Conservation (phyloP, 1,284 basidiomycete genomes). For the Ceratobasidium sp. region DNA sequence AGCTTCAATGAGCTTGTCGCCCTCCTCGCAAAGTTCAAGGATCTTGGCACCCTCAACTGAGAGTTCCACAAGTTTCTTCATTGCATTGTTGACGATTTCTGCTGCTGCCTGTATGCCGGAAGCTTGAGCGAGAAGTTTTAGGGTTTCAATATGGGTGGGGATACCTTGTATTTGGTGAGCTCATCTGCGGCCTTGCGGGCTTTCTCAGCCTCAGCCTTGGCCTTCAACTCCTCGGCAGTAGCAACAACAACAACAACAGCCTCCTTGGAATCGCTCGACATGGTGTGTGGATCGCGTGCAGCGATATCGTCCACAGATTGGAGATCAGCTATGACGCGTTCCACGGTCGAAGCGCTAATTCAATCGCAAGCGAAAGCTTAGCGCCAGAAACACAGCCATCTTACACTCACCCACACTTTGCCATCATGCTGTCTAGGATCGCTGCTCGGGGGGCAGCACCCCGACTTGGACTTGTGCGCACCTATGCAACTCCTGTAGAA, state of each 20-base stretch:
- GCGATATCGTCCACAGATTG: conserved; percentile 16
- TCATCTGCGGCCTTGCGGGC: conserved; percentile 65
- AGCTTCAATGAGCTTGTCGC: conserved; percentile 71
- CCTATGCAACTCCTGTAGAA: conserved; percentile 47
- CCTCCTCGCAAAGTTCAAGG: conserved; percentile 88
- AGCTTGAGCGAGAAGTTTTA: conserved; percentile 30
- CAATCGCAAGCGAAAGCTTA: background rate
- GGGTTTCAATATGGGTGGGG: conserved; percentile 41
- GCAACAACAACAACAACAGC: conserved; percentile 18
- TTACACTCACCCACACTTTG: background rate
- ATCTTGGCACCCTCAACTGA: conserved; percentile 82
- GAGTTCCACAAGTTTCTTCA: conserved; percentile 82
- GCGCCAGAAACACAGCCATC: conserved; percentile 19
- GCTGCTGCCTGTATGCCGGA: conserved; percentile 70
- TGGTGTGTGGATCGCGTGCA: conserved; percentile 14
- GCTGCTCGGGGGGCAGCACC: conserved; percentile 43
- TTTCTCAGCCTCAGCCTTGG: conserved; percentile 46
- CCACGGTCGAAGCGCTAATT: conserved; percentile 35
- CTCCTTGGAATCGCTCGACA: conserved; percentile 37
- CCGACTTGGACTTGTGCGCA: conserved; percentile 48
- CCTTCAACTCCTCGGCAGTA: conserved; percentile 36
- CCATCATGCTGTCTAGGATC: conserved; percentile 37
- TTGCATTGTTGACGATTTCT: conserved; percentile 83
- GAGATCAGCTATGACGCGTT: conserved; percentile 33
- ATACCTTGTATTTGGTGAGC: conserved; percentile 81